Base-by-base conservation (phyloP, 371 early-diverging fungal species). In the Nematocida sp. region DNA sequence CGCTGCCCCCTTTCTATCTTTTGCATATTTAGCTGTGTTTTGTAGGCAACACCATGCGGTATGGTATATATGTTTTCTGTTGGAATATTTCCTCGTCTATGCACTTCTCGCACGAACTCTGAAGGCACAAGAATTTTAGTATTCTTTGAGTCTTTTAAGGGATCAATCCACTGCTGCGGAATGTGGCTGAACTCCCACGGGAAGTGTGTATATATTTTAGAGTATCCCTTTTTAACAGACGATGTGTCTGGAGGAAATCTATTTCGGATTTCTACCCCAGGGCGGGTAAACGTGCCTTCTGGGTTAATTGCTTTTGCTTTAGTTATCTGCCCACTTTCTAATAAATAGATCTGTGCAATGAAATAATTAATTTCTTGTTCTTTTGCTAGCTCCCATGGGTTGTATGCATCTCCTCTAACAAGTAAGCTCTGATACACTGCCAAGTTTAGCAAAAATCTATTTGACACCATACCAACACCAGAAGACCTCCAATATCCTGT, bases 121-220 rank as follows among this genome's bases (percentile, higher is more conserved):
- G 80, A 78, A 40, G 80, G 80, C 1, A 62, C 44, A 9, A 78
- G 9, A 42, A 78, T 27, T 6, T 69, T 11, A 9, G 27, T 60
- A 18, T 5, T 6, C 9, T 33, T 40, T 46, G 46, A 4, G 33
- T 42, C 18, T 20, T 9, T 13, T 18, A 78, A 6, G 15, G 66
- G 69, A 1, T 70, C 52, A 15, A 27, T 45, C 69, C 80, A 67
- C n/a, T 23, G 25, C 6, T 15, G 9, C 1, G 80, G 66, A 25
- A 67, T 57, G 18, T 15, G 7, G 25, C 27, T 50, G 39, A 78
- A 78, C 80, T 78, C 80, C 80, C 80, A 78, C 0, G 80, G 80
- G 27, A 67, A 78, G 42, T 78, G 67, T 4, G 71, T 39, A 33
- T 58, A 50, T 46, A 67, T 33, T 20, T n/a, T 18, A 15, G 33